Conservation (phyloP, 768 basidiomycete species). For the Tricholoma furcatifolium region DNA sequence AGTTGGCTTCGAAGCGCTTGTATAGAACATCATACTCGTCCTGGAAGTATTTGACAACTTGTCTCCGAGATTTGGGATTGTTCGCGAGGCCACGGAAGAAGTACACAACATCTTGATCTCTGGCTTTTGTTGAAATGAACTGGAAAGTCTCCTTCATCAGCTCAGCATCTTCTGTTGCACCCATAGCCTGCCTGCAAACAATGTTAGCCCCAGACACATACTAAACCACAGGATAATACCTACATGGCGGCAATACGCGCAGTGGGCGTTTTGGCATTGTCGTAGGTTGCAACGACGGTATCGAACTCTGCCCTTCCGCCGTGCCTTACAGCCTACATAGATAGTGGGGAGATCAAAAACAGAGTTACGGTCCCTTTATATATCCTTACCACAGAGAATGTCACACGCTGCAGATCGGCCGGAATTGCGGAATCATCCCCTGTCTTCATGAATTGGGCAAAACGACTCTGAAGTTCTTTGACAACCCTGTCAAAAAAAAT, state of each 20-base stretch:
- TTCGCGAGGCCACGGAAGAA: slow-evolving; percentile 58
- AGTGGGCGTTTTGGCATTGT: slow-evolving; percentile 72
- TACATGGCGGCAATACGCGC: slow-evolving; percentile 72
- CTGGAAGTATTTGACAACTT: slow-evolving; percentile 61
- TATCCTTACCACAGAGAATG: slow-evolving; percentile 48
- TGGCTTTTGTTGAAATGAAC: slow-evolving; percentile 52
- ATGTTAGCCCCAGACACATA: slow-evolving; percentile 7
- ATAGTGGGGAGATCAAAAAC: slow-evolving; percentile 3
- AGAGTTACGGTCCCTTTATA: background rate
- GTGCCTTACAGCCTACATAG: slow-evolving; percentile 64
- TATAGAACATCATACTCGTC: slow-evolving; percentile 65
- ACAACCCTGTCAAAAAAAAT: slow-evolving; percentile 53
- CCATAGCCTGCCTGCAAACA: slow-evolving; percentile 57
- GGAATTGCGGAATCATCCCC: slow-evolving; percentile 79
- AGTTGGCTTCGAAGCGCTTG: slow-evolving; percentile 72
- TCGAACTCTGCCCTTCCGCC: slow-evolving; percentile 78
- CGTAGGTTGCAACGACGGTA: slow-evolving; percentile 63
- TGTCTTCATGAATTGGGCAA: slow-evolving; percentile 65
- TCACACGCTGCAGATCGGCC: slow-evolving; percentile 66
- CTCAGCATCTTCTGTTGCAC: slow-evolving; percentile 51
- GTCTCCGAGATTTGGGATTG: slow-evolving; percentile 57
- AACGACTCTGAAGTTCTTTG: slow-evolving; percentile 67
- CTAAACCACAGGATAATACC: slow-evolving; percentile 18
- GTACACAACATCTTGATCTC: slow-evolving; percentile 62
- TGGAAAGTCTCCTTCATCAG: slow-evolving; percentile 63